A percentile compares a stretch with the other conserved stretches of the same genome.
Evolutionary conservation across 129 eudicot species (phyloP).

Genomic region (Centella asiatica): DNA sequence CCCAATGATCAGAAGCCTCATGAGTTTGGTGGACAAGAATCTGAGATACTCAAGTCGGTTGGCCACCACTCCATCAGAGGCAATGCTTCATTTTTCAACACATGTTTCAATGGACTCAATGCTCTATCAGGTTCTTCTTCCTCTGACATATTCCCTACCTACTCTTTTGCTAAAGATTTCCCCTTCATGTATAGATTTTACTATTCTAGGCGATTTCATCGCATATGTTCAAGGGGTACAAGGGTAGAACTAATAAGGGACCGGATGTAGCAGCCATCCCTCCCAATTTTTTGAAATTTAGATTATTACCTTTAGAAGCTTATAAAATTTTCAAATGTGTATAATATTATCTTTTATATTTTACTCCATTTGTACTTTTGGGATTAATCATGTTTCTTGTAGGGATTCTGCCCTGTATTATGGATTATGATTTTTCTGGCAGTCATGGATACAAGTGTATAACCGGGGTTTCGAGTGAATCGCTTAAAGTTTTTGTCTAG

Average conservation of each 20-base stretch:
- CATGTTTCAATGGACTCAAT: conserved; percentile 77
- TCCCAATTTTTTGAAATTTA: too few species aligned
- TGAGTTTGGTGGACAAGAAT: conserved; percentile 9
- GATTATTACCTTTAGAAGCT: too few species aligned
- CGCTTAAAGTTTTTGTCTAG: background rate
- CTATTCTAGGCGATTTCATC: too few species aligned
- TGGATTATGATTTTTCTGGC: too few species aligned
- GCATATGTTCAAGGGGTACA: background rate
- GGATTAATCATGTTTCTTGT: too few species aligned
- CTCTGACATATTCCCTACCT: background rate
- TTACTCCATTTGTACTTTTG: too few species aligned
- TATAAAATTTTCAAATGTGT: too few species aligned
- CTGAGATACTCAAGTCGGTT: background rate
- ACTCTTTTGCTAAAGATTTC: background rate
- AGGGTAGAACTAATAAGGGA: background rate
- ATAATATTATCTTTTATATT: too few species aligned
- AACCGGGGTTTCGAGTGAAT: too few species aligned
- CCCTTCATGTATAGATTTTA: background rate
- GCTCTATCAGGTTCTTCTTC: conserved; percentile 68
- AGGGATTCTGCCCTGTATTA: too few species aligned
- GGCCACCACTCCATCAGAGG: conserved; percentile 21
- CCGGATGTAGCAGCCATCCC: too few species aligned
- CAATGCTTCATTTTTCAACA: conserved; percentile 57
- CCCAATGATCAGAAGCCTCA: conserved; percentile 10
- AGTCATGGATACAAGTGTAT: too few species aligned